Evolutionary conservation across 2,329 filamentous ascomycete species (phyloP).

Genomic region (Hypomyces perniciosus): DNA sequence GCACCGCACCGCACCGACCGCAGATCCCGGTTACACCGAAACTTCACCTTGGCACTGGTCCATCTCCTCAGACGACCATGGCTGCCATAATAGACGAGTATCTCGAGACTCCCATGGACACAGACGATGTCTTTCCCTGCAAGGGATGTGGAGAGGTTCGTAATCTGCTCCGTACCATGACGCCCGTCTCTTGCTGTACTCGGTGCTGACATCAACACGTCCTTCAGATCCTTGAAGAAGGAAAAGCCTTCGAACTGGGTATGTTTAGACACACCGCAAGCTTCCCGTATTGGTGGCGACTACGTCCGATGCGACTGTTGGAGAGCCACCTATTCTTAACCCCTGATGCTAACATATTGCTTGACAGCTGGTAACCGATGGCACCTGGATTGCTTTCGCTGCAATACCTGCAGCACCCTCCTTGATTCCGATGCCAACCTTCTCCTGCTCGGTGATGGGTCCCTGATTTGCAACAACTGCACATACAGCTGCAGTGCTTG

Average conservation of each 20-base stretch:
- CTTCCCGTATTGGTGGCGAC: slow-evolving; percentile 1
- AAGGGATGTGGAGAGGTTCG: slow-evolving; percentile 88
- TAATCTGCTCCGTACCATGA: slow-evolving; percentile 14
- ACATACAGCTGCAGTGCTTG: slow-evolving; percentile 98
- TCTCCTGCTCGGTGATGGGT: slow-evolving; percentile 92
- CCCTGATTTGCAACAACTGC: slow-evolving; percentile 98
- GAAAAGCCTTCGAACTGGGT: slow-evolving; percentile 97
- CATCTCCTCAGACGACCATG: slow-evolving; percentile 28
- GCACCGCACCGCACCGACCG: slow-evolving; percentile 2
- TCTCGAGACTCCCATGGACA: slow-evolving; percentile 61
- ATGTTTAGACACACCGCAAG: slow-evolving; percentile 26
- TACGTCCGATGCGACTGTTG: neutral
- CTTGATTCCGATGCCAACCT: slow-evolving; percentile 98
- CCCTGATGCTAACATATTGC: slow-evolving; percentile 21
- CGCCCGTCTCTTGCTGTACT: neutral
- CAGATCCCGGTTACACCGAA: neutral
- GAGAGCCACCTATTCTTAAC: neutral
- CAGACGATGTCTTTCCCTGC: slow-evolving; percentile 80
- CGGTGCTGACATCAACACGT: slow-evolving; percentile 9
- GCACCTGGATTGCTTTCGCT: slow-evolving; percentile 98
- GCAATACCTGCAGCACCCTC: slow-evolving; percentile 89
- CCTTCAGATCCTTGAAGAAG: slow-evolving; percentile 86
- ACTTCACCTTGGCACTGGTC: slow-evolving; percentile 12
- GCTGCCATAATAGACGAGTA: slow-evolving; percentile 53
- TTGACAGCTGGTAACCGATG: slow-evolving; percentile 81